Base-by-base conservation (phyloP, 2,329 filamentous ascomycete genomes). In the Cladophialophora chaetospira region DNA sequence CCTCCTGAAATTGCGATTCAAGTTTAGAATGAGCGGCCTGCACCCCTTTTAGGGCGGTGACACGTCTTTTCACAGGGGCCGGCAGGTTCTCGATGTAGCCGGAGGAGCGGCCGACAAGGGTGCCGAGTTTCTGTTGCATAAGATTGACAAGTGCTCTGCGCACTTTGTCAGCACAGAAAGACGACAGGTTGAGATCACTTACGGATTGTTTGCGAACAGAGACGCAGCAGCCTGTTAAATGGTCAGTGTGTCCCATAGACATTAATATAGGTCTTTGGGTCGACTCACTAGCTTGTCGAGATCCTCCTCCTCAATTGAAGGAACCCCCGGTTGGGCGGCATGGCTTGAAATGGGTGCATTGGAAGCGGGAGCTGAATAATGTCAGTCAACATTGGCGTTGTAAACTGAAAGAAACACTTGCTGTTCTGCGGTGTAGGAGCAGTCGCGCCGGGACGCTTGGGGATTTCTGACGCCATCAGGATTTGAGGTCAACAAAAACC, bases 11-110 rank as follows among this genome's bases (percentile, higher is more conserved):
- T 77, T 97, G 88, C 52, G 91, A 90, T 82, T 99, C 95, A 68
- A 99, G 87, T 80, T 97, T 97, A 61, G 93, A 90, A 79, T 99
- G 94, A 70, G 97, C 92, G 78, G 97, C 97, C 79, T 99, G 94
- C 68, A 99, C 91, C 67, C 93, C 95, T 81, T 97, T 97, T 62
- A 99, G 83, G 66, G 94, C 95, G 61, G 92, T 87, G 65, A 99
- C 93, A 71, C 94, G 92, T 73, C 89, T 90, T 75, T 92, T 91
- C 69, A 99, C 92, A 59, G 88, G 85, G 56, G 86, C 81, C 58
- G 94, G 94, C 15, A 99, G 88, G 21, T 90, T 96, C 82, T 99
- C 94, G 74, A 99, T 91, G 77, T 99, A 99, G 69, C 94, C 94
- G 55, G 94, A 99, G 50, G 95, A 96, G 66, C 89, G 88, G 70